Conservation (phyloP, 805 yeast species). For the Metschnikowia lochheadii region DNA sequence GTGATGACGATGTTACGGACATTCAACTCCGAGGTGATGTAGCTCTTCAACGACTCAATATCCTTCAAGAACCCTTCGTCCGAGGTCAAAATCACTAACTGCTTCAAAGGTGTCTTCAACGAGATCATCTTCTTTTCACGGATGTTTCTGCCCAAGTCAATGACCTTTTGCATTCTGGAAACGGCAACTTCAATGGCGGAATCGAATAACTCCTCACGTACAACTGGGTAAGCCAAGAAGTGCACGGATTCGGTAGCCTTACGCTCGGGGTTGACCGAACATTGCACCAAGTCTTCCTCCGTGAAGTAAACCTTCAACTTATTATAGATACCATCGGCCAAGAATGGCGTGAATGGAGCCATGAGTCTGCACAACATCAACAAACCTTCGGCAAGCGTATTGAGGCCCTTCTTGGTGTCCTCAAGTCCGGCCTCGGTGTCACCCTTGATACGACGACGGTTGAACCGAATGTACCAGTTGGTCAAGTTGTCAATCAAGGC, state of each 20-base stretch:
- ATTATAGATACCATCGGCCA: conserved; percentile 85
- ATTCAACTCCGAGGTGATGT: conserved; percentile 87
- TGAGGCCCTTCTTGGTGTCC: conserved; percentile 83
- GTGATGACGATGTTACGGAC: conserved; percentile 85
- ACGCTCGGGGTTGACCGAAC: conserved; percentile 37
- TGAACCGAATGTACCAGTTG: conserved; percentile 98
- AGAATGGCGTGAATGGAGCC: conserved; percentile 99
- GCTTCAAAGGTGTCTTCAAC: conserved; percentile 89
- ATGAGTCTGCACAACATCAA: conserved; percentile 87
- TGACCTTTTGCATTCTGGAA: conserved; percentile 92
- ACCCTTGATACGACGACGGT: conserved; percentile 97
- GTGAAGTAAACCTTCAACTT: conserved; percentile 61
- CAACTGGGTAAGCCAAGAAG: conserved; percentile 86
- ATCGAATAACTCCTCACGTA: conserved; percentile 75
- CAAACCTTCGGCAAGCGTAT: conserved; percentile 86
- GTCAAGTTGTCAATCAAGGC: conserved; percentile 90
- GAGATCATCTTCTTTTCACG: conserved; percentile 95
- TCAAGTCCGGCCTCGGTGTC: conserved; percentile 65
- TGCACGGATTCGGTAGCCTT: conserved; percentile 82
- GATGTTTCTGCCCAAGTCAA: conserved; percentile 92
- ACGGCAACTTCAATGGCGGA: conserved; percentile 83
- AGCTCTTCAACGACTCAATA: conserved; percentile 68
- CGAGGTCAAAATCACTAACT: conserved; percentile 79
- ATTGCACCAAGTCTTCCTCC: conserved; percentile 49
- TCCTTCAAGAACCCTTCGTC: conserved; percentile 73